Conservation (phyloP, 495 filamentous ascomycete genomes). For the Lasiosphaeris hirsuta region DNA sequence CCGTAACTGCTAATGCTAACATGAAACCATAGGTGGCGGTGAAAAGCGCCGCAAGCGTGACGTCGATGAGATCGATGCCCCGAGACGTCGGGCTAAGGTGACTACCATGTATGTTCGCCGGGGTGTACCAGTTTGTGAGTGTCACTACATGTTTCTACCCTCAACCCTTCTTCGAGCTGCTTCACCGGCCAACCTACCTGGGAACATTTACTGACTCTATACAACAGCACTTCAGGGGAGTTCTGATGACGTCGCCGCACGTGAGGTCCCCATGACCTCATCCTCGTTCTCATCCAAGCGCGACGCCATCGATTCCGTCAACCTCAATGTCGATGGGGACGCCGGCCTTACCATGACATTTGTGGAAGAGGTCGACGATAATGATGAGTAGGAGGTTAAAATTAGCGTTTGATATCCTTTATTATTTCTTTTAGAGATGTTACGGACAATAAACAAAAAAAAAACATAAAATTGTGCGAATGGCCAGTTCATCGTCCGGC, state of each 20-base stretch:
- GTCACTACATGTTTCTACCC: neutral
- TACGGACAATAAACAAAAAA: neutral
- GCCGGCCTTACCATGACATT: conserved; percentile 51
- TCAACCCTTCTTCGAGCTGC: neutral
- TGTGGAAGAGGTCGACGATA: conserved; percentile 42
- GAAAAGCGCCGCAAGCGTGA: conserved; percentile 27
- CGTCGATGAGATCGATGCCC: conserved; percentile 25
- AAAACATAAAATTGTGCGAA: neutral
- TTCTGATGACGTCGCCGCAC: conserved; percentile 26
- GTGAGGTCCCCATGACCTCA: conserved; percentile 23
- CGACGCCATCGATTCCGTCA: conserved; percentile 43
- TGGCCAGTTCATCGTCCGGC: neutral
- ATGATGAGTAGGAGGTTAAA: conserved; percentile 25
- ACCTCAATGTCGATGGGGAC: conserved; percentile 45
- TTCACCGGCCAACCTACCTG: conserved; percentile 12
- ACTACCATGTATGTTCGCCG: conserved; percentile 50
- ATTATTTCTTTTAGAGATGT: conserved; percentile 7
- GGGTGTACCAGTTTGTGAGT: conserved; percentile 44
- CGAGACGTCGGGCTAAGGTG: conserved; percentile 40
- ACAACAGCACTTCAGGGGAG: conserved; percentile 34
- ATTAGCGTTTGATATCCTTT: neutral
- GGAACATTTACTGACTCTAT: conserved; percentile 5
- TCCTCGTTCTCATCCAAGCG: conserved; percentile 26
- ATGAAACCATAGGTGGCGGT: neutral
- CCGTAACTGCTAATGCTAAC: neutral